Base-by-base conservation (phyloP, 1,284 basidiomycete genomes). In the Malassezia furfur region DNA sequence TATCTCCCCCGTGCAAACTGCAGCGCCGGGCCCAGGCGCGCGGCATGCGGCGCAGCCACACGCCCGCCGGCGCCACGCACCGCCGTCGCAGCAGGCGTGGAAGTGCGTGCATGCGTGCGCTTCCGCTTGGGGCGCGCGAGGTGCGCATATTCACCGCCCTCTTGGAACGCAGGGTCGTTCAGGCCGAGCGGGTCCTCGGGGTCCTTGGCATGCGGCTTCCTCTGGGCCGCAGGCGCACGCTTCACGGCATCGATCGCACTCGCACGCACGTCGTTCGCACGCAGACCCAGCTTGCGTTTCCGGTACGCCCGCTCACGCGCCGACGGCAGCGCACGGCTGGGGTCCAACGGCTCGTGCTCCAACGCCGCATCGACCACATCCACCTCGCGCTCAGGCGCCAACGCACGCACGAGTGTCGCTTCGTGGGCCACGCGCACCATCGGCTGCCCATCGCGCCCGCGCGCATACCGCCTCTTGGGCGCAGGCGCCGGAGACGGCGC, bases 141-240 rank as follows among this genome's bases (percentile, higher is more conserved):
- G 35, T 47, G 25, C 11, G 45, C 45, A 44, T 58, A 63, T 32
- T 70, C 68, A 36, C 68, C 68, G 12, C 68, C 68, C 2, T 62
- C 63, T 36, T 64, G 12, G 39, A 70, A 69, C 7, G 66, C 68
- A 1, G 68, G 68, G 30, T 71, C 68, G 35, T 66, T 59, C 47
- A 71, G 61, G 28, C 67, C 67, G 11, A 71, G 59, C 12, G 68
- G 68, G 51, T 71, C 68, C 54, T 68, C 64, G 39, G 61, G 46
- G 37, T 43, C 52, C 38, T 38, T n/a, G 32, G 44, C 36, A 22
- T 25, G 22, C 45, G 50, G 15, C 17, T 62, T 54, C 17, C 32
- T 17, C 17, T 54, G 45, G 2, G 5, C 9, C 11, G 25, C 32
- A 19, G 22, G 34, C 40, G 11, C 32, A 25, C 22, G 40, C 30